Evolutionary conservation across 2,329 filamentous ascomycete genomes (phyloP), one percentile per base, ranked within the genome.

Genomic region (Xylaria sp.): DNA sequence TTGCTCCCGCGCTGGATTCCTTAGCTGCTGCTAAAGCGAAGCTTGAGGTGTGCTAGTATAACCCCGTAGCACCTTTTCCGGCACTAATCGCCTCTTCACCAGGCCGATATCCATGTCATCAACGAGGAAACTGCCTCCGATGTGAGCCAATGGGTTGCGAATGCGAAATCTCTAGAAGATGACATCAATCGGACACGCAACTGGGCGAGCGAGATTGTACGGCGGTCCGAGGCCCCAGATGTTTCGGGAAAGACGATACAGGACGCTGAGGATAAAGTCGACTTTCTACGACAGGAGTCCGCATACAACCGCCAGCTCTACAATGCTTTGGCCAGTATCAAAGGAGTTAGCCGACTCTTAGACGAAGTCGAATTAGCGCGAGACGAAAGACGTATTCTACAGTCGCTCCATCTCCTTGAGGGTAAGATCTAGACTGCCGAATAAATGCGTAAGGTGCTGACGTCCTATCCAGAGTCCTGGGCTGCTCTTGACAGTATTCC

Each of bases 61-160:
- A 13, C 4, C n/a, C 23, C 18, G 28, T 23, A 5, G 30, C 23
- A 18, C 8, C 25, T 41, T 30, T 34, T 1, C 39, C 20, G 4
- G 50, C 25, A 53, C 56, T 72, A 56, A 73, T 62, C 30, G 36
- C 61, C 20, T 23, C 64, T 36, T 55, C 23, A 25, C 12, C 65
- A 92, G 89, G 81, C 86, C 67, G 90, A 97, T 74, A 91, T 98
- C 66, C 91, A 90, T 71, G 80, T 83, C 25, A 88, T 96, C 69
- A 97, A 94, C 79, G 87, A 89, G 76, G 89, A 93, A 72, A 91
- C 90, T 20, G 91, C 90, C 65, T 87, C 90, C 45, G 91, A 97
- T 75, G 91, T 97, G 59, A 91, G 93, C 76, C 87, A 90, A 60
- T 98, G 95, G 95, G 92, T 97, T 65, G 82, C 85, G 60, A 93